phyloP scores from a whole-genome alignment of 176 grass and related monocot genomes.

The Carex parvula region DNA sequence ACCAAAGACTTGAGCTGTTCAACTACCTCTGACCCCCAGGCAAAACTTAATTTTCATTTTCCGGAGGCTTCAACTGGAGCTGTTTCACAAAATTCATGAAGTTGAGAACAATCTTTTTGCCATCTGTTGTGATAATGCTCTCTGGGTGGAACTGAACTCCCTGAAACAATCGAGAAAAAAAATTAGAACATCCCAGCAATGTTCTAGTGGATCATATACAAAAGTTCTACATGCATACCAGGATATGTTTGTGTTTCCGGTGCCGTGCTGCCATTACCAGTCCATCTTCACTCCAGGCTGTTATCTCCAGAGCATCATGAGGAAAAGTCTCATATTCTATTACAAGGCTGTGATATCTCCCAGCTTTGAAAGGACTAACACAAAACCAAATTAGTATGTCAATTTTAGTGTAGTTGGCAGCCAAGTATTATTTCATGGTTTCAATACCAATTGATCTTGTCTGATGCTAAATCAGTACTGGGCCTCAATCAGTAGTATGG shows the following conservation, averaged over 20 bases:
- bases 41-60: neutral
- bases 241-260: conserved; percentile 77
- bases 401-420: neutral
- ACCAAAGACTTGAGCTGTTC: neutral
- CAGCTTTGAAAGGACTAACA: conserved; percentile 79
- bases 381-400: neutral
- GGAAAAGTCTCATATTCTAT: conserved; percentile 90
- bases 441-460: neutral
- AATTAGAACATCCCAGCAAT: neutral
- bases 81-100: conserved; percentile 60
- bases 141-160: conserved; percentile 97
- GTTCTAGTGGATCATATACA: neutral
- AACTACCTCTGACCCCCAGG: neutral
- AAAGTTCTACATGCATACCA: conserved; percentile 28
- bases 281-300: conserved; percentile 88
- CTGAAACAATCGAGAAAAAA: conserved; percentile 28
- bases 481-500: neutral
- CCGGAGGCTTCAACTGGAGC: conserved; percentile 3
- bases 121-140: conserved; percentile 87
- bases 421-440: conserved; percentile 51
- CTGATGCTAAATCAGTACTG: neutral
- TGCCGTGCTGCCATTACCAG: conserved; percentile 86
- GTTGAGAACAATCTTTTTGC: conserved; percentile 76
- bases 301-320: conserved; percentile 60
- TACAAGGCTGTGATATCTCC: conserved; percentile 90